Evolutionary conservation across 805 yeast species (phyloP).

Genomic region (Pachysolen tannophilus): DNA sequence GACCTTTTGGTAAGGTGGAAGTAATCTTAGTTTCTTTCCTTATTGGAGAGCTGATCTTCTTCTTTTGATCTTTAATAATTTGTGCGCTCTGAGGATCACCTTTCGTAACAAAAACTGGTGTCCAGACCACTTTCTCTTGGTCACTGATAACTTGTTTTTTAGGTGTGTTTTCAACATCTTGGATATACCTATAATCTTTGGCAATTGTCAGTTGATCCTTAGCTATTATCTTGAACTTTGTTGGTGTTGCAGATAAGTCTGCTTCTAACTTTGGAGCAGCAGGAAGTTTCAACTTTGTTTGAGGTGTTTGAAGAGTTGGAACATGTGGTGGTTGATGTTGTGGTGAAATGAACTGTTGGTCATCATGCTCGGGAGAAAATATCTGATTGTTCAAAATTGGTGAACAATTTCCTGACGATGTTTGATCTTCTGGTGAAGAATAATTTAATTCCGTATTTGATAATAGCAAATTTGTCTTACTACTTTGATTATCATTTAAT

Average conservation of each 20-base stretch:
- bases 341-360: conserved; percentile 6
- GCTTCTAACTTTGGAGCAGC: conserved; percentile 15
- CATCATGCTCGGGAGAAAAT: conserved; percentile 7
- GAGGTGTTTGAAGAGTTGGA: conserved; percentile 14
- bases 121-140: conserved; percentile 24
- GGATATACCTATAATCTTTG: conserved; percentile 20
- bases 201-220: conserved; percentile 16
- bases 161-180: conserved; percentile 12
- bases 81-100: conserved; percentile 20
- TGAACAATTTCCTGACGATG: conserved; percentile 7
- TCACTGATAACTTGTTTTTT: conserved; percentile 9
- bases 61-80: conserved; percentile 27
- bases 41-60: conserved; percentile 28
- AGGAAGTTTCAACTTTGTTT: conserved; percentile 4
- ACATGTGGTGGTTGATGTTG: conserved; percentile 9
- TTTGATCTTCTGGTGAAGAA: conserved; percentile 15
- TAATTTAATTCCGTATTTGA: conserved; percentile 30
- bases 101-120: conserved; percentile 25
- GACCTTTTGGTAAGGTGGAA: conserved; percentile 81
- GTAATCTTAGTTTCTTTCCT: conserved; percentile 42
- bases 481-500: too few species aligned
- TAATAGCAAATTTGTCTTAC: conserved; percentile 10
- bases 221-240: conserved; percentile 17
- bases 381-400: conserved; percentile 4
- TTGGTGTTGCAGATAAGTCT: conserved; percentile 4